Base-by-base conservation (phyloP, 2,329 filamentous ascomycete species). In the Scortechinia acanthostroma region DNA sequence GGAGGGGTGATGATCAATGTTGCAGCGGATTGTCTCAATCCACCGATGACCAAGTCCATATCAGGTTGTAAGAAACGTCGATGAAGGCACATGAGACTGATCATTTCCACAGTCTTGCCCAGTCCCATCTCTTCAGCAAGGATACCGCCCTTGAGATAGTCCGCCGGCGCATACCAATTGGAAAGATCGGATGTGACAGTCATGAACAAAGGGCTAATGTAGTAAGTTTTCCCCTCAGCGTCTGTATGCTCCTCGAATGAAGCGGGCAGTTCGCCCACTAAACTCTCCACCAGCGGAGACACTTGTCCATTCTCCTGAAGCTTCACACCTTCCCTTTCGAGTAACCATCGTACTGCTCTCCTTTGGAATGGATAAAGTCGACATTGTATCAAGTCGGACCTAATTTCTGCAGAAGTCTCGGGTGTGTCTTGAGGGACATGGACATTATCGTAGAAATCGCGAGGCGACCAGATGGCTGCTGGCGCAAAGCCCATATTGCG, bases 111-210 rank as follows among this genome's bases (percentile, higher is more conserved):
- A 0, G 87, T 91, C 59, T 91, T 91, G 1, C 87, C 87, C 1
- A 91, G 66, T 0, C 87, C 87, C 87, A 91, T 91, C 59, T 91
- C 87, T 55, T 91, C 87, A 0, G 85, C 80, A 3, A 91, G 65
- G 42, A 89, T 82, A 0, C 86, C 86, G 13, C 80, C 77, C 42
- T 62, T 71, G 10, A 77, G 47, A 1, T 53, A 50, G n/a, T 58
- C 56, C 44, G 76, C 63, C 19, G 59, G 48, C 40, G 64, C 57
- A 23, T 60, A 58, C 45, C 78, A 79, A 2, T 63, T 54, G 0
- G 56, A 48, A 5, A 68, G 48, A 53, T 84, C 69, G 28, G 66
- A 65, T 1, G 77, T 72, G 3, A 81, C 66, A 14, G 78, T 61
- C 21, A 83, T 78, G 44, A 83, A 77, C 0, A 88, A 62, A 45